A percentile compares a stretch with the other conserved stretches of the same genome.
Conservation (phyloP, 768 basidiomycete species). For the Amylocystis lapponica region DNA sequence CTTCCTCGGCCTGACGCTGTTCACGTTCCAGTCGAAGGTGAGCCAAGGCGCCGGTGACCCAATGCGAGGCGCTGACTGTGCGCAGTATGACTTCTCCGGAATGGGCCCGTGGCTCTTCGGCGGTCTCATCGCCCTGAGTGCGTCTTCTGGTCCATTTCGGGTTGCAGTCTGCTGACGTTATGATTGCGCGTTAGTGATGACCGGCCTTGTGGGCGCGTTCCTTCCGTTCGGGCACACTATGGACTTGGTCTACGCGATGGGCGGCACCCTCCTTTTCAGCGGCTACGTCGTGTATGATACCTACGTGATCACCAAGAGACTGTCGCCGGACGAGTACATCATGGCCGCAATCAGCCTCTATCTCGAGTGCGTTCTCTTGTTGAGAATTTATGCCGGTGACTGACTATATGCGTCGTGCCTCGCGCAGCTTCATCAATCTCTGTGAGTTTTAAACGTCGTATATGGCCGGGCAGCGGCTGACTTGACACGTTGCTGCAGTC, state of each 20-base stretch:
- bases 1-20: slow-evolving; percentile 89
- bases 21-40: slow-evolving; percentile 93
- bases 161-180: not conserved
- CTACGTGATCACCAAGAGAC: slow-evolving; percentile 78
- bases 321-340: slow-evolving; percentile 93
- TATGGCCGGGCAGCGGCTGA: not conserved
- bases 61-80: too few species aligned
- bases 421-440: slow-evolving; percentile 73
- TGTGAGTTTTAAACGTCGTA: slow-evolving; percentile 45
- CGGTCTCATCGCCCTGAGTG: slow-evolving; percentile 73
- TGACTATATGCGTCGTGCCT: slow-evolving; percentile 18
- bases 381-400: slow-evolving; percentile 4
- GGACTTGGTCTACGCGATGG: slow-evolving; percentile 76
- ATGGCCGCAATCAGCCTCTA: slow-evolving; percentile 90
- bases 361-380: slow-evolving; percentile 62
- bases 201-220: slow-evolving; percentile 78
- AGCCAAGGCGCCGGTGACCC: slow-evolving; percentile 8
- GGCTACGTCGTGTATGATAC: slow-evolving; percentile 92
- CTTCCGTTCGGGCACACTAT: slow-evolving; percentile 79
- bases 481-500: slow-evolving; percentile 39
- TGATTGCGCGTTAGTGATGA: slow-evolving; percentile 48
- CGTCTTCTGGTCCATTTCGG: slow-evolving; percentile 17
- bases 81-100: slow-evolving; percentile 88
- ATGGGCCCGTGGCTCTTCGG: slow-evolving; percentile 90
- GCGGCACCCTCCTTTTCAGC: slow-evolving; percentile 79